Evolutionary conservation across 192 early-diverging fungal genomes (phyloP).

Genomic region (Geosiphon pyriformis): DNA sequence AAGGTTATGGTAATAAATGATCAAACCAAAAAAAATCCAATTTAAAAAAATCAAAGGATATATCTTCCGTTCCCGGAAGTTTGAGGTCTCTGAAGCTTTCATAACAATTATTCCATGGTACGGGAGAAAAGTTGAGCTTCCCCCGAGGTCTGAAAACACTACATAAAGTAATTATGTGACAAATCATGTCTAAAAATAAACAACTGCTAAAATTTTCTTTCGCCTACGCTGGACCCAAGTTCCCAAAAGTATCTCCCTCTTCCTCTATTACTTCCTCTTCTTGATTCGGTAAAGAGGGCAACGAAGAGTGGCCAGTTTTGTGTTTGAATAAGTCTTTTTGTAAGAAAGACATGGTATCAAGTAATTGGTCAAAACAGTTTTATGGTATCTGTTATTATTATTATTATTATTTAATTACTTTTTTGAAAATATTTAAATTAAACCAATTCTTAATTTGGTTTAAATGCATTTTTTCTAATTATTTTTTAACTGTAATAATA

Average conservation of each 20-base stretch:
- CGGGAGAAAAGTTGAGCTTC: neutral
- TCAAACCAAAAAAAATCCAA: neutral
- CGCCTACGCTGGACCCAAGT: neutral
- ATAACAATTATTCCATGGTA: slow-evolving; percentile 18
- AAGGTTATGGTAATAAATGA: neutral
- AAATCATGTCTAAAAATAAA: neutral
- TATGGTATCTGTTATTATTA: too few relatives aligned
- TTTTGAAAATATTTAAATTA: too few relatives aligned
- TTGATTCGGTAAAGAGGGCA: neutral
- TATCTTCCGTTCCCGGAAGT: slow-evolving; percentile 22
- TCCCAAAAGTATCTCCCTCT: neutral
- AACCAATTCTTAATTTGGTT: too few relatives aligned
- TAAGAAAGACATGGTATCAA: neutral
- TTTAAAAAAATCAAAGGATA: slow-evolving; percentile 10
- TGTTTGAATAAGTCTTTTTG: slow-evolving; percentile 3
- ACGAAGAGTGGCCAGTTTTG: neutral
- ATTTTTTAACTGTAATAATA: too few relatives aligned
- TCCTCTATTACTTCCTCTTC: slow-evolving; percentile 9
- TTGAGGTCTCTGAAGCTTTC: slow-evolving; percentile 8
- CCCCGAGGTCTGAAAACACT: neutral
- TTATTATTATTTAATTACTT: too few relatives aligned
- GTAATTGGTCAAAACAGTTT: neutral
- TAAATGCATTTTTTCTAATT: too few relatives aligned
- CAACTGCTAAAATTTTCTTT: neutral
- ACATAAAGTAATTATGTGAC: neutral